Evolutionary conservation across 2,329 filamentous ascomycete genomes (phyloP), one percentile per base, ranked within the genome.

Genomic region (Stenocarpella maydis): DNA sequence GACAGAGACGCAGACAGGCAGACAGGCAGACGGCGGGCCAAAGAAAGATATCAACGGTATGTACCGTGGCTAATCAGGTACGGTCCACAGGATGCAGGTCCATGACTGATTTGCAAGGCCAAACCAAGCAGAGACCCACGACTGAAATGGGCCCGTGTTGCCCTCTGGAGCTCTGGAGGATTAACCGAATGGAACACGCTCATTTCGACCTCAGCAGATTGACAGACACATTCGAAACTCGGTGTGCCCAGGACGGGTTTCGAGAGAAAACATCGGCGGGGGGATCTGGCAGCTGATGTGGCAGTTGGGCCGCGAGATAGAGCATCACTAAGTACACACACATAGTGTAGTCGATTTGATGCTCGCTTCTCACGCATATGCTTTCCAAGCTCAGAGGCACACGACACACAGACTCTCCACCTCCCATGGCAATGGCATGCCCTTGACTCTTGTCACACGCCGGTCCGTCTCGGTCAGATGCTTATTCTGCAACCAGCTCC

Each of bases 401-500:
- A 37, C 34, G 31, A 28, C 47, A 55, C n/a, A 31, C 28, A 52
- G 54, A 45, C 53, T 64, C 47, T 39, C n/a, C n/a, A n/a, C n/a
- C n/a, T 24, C 24, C 55, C 41, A 37, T 37, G 34, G 34, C 34
- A 37, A 37, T 37, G 34, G 34, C 58, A 61, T 61, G 58, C 34
- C 58, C 58, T 61, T 61, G 58, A 61, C 41, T 47, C 41, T 47
- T 61, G 58, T 49, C 58, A 61, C 43, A 61, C 58, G n/a, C 58
- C 26, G 39, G 49, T 55, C 68, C 53, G 34, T 53, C 53, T 54
- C 45, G 17, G 49, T 64, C 55, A 69, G 50, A 67, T 67, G 65
- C 65, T 66, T 67, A 67, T 67, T 50, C 49, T 41, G 31, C 52
- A 24, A 47, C 43, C 43, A 58, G 28, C 58, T 63, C 28, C 69